Conservation (phyloP, 352 stramenopile genomes). For the Lagenidium giganteum region DNA sequence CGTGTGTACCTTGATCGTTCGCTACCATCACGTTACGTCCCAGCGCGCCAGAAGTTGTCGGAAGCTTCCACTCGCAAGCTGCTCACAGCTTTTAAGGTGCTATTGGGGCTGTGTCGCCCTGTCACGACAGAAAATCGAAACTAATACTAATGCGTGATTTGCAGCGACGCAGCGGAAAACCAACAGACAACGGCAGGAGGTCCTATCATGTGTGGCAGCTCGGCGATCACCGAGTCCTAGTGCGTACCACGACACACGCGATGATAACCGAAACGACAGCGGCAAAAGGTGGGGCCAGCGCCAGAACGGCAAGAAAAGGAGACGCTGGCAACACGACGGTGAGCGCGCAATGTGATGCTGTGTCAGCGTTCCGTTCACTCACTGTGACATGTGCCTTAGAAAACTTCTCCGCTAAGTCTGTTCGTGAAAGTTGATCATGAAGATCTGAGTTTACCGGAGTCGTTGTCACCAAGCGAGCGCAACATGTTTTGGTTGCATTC, state of each 20-base stretch:
- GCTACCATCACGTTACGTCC: constrained; percentile 15
- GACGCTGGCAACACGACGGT: constrained; percentile 1
- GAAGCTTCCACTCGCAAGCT: too few relatives aligned
- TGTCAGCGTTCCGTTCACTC: not conserved
- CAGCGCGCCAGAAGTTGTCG: constrained; percentile 18
- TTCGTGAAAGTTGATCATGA: constrained; percentile 73
- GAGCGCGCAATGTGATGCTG: too few relatives aligned
- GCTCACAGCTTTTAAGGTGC: too few relatives aligned
- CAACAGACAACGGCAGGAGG: constrained; percentile 5
- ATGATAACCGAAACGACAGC: constrained; percentile 7
- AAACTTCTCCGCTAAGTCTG: constrained; percentile 32
- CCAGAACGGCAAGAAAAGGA: constrained; percentile 2
- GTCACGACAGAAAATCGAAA: too few relatives aligned
- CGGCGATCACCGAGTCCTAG: constrained; percentile 40
- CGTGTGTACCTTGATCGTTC: constrained; percentile 54
- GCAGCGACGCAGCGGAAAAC: not conserved
- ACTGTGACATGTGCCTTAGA: constrained; percentile 1
- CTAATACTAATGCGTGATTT: constrained; percentile 1
- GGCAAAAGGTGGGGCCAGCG: not conserved
- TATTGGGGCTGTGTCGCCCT: too few relatives aligned
- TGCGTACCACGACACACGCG: constrained; percentile 43
- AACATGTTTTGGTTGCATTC: constrained; percentile 70
- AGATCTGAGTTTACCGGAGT: constrained; percentile 40
- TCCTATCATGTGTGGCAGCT: constrained; percentile 72
- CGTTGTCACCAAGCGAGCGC: constrained; percentile 53